phyloP scores from a whole-genome alignment of 2,329 filamentous ascomycete genomes.

The Aspergillus fischeri region DNA sequence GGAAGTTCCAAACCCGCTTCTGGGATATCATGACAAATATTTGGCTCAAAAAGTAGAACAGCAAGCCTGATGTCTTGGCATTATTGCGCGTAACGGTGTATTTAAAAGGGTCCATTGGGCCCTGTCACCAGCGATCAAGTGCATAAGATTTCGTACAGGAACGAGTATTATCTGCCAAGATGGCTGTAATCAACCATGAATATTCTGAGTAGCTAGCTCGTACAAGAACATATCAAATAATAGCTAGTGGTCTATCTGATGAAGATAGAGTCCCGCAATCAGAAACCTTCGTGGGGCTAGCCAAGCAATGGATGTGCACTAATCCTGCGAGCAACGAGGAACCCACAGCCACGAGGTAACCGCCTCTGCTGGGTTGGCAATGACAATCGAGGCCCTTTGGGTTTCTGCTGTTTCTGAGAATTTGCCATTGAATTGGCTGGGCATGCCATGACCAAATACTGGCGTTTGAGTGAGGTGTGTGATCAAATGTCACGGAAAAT shows the following conservation, averaged over 20 bases:
- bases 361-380: conserved; percentile 16
- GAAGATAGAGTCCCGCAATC: conserved; percentile 5
- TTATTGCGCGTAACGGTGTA: background rate
- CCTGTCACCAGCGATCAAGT: background rate
- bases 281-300: conserved; percentile 1
- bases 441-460: background rate
- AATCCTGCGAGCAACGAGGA: conserved; percentile 15
- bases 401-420: background rate
- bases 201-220: background rate
- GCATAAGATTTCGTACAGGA: background rate
- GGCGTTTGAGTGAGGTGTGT: background rate
- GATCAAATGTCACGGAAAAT: background rate
- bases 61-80: background rate
- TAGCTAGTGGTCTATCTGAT: background rate
- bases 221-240: background rate
- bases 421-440: background rate
- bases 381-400: background rate
- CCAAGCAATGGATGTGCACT: conserved; percentile 22
- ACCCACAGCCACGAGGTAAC: conserved; percentile 25
- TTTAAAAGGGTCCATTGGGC: background rate
- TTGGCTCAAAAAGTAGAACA: background rate
- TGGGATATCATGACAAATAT: background rate
- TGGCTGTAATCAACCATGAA: too few species aligned
- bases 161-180: too few species aligned
- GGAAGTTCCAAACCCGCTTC: background rate